Evolutionary conservation across 225 moss, liverwort and hornwort genomes (phyloP).

Genomic region (Straminergon stramineum): DNA sequence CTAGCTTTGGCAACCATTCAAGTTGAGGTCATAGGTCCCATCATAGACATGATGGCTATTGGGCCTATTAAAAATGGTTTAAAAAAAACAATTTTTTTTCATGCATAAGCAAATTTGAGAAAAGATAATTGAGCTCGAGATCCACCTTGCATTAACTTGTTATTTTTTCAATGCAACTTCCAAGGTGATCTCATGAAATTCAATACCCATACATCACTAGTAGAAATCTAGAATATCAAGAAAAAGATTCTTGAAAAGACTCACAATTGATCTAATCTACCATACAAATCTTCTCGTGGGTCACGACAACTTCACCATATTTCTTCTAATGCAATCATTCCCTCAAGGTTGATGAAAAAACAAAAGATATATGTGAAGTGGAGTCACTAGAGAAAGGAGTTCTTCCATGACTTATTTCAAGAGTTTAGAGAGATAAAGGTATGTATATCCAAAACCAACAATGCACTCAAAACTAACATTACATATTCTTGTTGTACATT

Average conservation of each 20-base stretch:
- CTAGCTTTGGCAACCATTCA: neutral
- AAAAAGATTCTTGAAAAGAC: neutral
- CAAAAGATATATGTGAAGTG: neutral
- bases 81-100: neutral
- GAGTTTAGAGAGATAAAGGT: rapidly evolving
- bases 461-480: neutral
- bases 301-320: neutral
- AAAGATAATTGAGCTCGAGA: neutral
- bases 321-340: neutral
- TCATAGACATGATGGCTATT: neutral
- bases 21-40: neutral
- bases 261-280: neutral
- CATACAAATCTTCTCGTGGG: neutral
- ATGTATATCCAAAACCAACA: neutral
- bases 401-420: neutral
- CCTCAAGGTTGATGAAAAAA: rapidly evolving
- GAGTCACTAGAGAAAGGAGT: rapidly evolving
- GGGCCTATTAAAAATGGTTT: neutral
- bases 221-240: neutral
- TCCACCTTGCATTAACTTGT: neutral
- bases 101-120: neutral
- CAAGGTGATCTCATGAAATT: neutral
- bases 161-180: neutral
- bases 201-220: neutral
- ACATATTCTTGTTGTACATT: neutral